Evolutionary conservation across 2,329 filamentous ascomycete species (phyloP), one percentile per base, ranked within the genome.

Genomic region (Colletotrichum sp.): DNA sequence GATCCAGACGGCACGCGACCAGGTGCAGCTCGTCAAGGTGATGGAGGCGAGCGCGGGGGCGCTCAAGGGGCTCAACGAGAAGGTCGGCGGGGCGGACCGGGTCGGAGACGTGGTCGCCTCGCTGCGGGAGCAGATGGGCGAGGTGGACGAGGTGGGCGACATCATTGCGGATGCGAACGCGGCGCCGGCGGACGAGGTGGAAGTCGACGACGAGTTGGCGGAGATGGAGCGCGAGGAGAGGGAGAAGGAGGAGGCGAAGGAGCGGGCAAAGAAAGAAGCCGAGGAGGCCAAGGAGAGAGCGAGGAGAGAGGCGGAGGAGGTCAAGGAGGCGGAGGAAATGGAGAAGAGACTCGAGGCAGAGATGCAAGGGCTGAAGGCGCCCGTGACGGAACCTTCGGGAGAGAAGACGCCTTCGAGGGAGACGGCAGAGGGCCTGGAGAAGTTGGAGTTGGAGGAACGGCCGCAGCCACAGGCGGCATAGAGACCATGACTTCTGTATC

Each of bases 121-220:
- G 65, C 85, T 98, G 81, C 90, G 94, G 68, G 93, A 96, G 79
- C 93, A 98, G 85, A 97, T 97, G 92, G 90, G 87, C 68, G 92
- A 94, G 80, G 92, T 94, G 28, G 96, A 98, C 81, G 96, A 99
- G 85, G 91, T 99, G 26, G 92, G 92, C 32, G 91, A 90, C 71
- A 93, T 96, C 55, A 90, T 99, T 77, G 92, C 93, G 68, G 95
- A 97, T 79, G 84, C 85, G 8, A 88, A 86, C 15, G 87, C 85
- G 16, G 82, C 80, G 55, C 84, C 83, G 2, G 88, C 98, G 36
- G 95, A 98, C 83, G 96, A 98, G 81, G 89, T 82, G 24, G 96
- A 98, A 83, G 92, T 99, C 71, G 96, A 98, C 79, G 94, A 96
- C 76, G 96, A 98, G 86, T 89, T 99, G 63, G 94, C 94, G 79